Conservation (phyloP, 202 grass and related monocot species). For the Saccharum hybrid region DNA sequence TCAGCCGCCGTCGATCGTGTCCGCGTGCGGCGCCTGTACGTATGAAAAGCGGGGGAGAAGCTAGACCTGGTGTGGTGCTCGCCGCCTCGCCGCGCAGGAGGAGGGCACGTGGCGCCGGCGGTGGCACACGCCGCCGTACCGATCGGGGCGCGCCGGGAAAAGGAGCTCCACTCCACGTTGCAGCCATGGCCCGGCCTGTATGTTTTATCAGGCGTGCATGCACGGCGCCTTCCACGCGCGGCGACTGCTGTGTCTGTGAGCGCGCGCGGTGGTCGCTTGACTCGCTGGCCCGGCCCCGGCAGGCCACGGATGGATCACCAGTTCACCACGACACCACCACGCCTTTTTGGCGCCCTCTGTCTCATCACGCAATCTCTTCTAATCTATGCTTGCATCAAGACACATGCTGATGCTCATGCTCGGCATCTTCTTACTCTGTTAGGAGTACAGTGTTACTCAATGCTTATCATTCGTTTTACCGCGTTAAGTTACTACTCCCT, state of each 20-base stretch:
- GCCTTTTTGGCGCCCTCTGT: too few species aligned
- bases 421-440: too few species aligned
- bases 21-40: too few species aligned
- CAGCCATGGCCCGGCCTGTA: slow-evolving; percentile 9
- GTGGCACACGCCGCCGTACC: slow-evolving; percentile 30
- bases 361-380: not conserved
- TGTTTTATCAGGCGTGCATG: slow-evolving; percentile 8
- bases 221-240: slow-evolving; percentile 3
- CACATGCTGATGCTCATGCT: not conserved
- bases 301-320: not conserved
- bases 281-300: not conserved
- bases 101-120: slow-evolving; percentile 34
- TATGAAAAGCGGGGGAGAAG: too few species aligned
- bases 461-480: not conserved
- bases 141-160: not conserved
- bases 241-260: not conserved
- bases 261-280: not conserved
- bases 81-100: not conserved
- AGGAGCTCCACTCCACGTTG: slow-evolving; percentile 41
- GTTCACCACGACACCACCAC: not conserved
- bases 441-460: too few species aligned
- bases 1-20: too few species aligned
- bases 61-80: not conserved
- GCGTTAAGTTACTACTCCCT: not conserved
- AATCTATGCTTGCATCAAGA: not conserved